Evolutionary conservation across 148 eudicot genomes (phyloP).

Genomic region (Rhododendron molle): DNA sequence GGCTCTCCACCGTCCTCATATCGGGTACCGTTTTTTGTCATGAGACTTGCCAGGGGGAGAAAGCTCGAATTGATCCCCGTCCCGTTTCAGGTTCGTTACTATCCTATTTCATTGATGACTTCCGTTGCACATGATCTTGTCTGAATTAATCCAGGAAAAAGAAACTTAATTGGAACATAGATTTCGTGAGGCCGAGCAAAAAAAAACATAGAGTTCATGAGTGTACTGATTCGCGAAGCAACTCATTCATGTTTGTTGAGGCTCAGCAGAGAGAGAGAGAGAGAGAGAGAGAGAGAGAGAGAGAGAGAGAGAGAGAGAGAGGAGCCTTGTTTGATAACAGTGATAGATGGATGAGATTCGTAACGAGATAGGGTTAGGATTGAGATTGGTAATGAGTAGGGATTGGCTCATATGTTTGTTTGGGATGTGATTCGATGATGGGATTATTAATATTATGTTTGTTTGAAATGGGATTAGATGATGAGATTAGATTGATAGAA

Average conservation of each 20-base stretch:
- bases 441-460: too few species aligned
- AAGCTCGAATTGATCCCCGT: slow-evolving; percentile 15
- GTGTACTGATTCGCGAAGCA: not conserved
- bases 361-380: too few species aligned
- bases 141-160: not conserved
- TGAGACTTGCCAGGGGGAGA: not conserved
- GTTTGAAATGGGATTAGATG: too few species aligned
- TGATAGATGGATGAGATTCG: too few species aligned
- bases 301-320: too few species aligned
- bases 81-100: slow-evolving; percentile 43
- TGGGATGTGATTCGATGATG: too few species aligned
- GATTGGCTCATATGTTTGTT: too few species aligned
- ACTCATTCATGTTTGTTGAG: not conserved
- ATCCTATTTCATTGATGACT: not conserved
- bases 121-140: not conserved
- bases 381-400: too few species aligned
- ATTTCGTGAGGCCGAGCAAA: not conserved
- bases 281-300: too few species aligned
- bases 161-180: not conserved
- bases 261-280: not conserved
- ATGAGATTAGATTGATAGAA: too few species aligned
- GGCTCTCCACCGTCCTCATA: slow-evolving; percentile 66
- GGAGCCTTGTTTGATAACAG: too few species aligned
- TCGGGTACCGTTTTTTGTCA: slow-evolving; percentile 51
- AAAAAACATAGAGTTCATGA: not conserved